These are phyloP conservation scores for Termitomyces sp. DNA, from an alignment of 768 basidiomycete species.

Conservation along the genomic window DNA sequence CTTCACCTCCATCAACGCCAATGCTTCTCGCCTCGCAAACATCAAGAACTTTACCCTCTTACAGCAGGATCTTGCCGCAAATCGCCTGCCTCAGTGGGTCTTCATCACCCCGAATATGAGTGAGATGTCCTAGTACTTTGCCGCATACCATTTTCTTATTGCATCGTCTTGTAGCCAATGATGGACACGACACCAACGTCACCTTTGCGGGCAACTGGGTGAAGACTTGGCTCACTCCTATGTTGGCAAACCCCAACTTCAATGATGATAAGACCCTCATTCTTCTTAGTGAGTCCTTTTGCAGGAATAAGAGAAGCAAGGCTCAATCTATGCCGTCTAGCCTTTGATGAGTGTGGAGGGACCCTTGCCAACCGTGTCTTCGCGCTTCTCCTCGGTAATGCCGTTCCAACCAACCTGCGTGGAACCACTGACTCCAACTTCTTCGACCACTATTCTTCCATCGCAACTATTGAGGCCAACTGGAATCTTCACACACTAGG, in stretches of 20 bases:
- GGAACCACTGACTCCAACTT: constrained; percentile 52
- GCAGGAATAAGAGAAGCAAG: constrained; percentile 6
- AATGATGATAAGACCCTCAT: constrained; percentile 57
- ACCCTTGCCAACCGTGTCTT: constrained; percentile 47
- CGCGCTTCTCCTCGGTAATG: constrained; percentile 40
- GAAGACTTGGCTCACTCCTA: constrained; percentile 47
- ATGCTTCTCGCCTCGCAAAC: constrained; percentile 38
- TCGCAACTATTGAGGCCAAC: constrained; percentile 58
- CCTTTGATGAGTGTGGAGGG: constrained; percentile 57
- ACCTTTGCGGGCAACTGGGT: constrained; percentile 47
- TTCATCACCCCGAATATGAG: constrained; percentile 62
- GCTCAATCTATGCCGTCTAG: neutral
- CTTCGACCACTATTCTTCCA: constrained; percentile 61
- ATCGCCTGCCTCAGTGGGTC: constrained; percentile 55
- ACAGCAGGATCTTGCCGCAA: constrained; percentile 48
- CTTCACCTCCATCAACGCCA: constrained; percentile 47
- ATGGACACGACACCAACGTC: constrained; percentile 60
- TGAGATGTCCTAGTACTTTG: constrained; percentile 4
- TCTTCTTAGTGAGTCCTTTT: constrained; percentile 41
- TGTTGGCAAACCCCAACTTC: constrained; percentile 50
- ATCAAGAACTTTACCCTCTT: constrained; percentile 67
- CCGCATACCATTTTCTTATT: too few relatives aligned
- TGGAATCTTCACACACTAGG: constrained; percentile 63
- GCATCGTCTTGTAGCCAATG: constrained; percentile 34
- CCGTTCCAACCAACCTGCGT: constrained; percentile 38